Conservation (phyloP, 169 alveolate species). For the Plasmodium malariae region DNA sequence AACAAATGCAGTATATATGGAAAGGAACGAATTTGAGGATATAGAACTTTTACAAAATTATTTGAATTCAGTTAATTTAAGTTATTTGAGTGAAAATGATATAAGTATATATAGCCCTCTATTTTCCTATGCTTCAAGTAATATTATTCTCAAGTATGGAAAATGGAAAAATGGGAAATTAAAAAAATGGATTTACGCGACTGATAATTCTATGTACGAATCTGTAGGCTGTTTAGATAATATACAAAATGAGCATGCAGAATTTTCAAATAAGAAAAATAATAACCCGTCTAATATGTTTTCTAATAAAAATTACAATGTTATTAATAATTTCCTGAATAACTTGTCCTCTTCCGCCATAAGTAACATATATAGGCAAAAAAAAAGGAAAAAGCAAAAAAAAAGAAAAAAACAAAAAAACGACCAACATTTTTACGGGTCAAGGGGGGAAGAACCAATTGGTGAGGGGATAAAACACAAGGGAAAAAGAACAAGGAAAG, state of each 20-base stretch:
- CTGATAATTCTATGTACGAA: neutral
- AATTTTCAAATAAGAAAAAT: neutral
- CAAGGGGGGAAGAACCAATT: neutral
- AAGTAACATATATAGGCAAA: neutral
- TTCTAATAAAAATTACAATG: constrained; percentile 2
- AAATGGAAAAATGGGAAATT: constrained; percentile 70
- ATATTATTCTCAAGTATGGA: constrained; percentile 55
- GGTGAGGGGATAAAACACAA: neutral
- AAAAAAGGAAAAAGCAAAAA: neutral
- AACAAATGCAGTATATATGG: neutral
- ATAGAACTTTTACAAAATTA: constrained; percentile 20
- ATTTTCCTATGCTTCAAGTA: constrained; percentile 39
- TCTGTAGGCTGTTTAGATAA: neutral
- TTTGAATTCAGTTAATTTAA: constrained; percentile 45
- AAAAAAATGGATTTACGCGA: constrained; percentile 47
- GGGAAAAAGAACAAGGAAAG: neutral
- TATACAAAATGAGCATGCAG: neutral
- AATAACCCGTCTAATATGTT: neutral
- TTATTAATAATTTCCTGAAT: constrained; percentile 11
- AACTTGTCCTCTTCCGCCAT: constrained; percentile 20
- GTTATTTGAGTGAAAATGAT: constrained; percentile 35
- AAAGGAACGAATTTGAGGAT: constrained; percentile 31
- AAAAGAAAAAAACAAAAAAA: neutral
- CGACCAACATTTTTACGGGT: neutral
- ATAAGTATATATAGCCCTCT: constrained; percentile 27